These are phyloP conservation scores for Hawksworthiomyces lignivorus DNA, from an alignment of 2,329 filamentous ascomycete species.

Conservation along the genomic window DNA sequence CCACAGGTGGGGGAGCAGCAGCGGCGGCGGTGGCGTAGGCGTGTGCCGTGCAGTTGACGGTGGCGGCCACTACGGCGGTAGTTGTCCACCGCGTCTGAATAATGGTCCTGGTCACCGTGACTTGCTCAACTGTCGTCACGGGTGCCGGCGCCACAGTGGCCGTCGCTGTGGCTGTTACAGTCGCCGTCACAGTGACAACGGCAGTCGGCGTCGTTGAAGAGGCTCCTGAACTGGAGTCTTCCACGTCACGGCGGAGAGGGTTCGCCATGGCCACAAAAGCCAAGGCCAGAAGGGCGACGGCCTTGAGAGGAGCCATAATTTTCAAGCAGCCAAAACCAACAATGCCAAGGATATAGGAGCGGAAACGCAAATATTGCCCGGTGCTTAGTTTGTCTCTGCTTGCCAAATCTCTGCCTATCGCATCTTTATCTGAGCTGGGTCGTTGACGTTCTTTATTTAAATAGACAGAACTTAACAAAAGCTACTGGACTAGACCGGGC, in stretches of 20 bases:
- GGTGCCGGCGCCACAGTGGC: not conserved
- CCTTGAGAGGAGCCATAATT: not conserved
- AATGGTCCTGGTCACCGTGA: slow-evolving; percentile 13
- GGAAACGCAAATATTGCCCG: too few relatives aligned
- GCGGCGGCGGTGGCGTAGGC: not conserved
- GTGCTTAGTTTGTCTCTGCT: too few relatives aligned
- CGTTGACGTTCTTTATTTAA: too few relatives aligned
- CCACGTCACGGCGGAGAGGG: not conserved
- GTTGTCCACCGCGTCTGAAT: slow-evolving; percentile 12
- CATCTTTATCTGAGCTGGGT: too few relatives aligned
- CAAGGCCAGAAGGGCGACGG: slow-evolving; percentile 3
- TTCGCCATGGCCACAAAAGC: not conserved
- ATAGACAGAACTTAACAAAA: too few relatives aligned
- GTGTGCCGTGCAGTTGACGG: slow-evolving; percentile 5
- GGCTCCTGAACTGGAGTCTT: not conserved
- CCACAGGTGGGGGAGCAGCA: not conserved
- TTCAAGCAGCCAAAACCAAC: too few relatives aligned
- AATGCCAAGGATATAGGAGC: too few relatives aligned
- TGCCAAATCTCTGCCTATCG: too few relatives aligned
- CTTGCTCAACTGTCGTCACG: not conserved
- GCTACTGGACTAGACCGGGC: too few relatives aligned
- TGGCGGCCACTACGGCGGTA: slow-evolving; percentile 1
- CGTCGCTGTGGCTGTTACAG: not conserved
- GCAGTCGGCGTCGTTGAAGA: not conserved
- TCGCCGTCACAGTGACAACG: not conserved